Evolutionary conservation across 2,329 filamentous ascomycete genomes (phyloP), one percentile per base, ranked within the genome.

Genomic region (Diplodia seriata): DNA sequence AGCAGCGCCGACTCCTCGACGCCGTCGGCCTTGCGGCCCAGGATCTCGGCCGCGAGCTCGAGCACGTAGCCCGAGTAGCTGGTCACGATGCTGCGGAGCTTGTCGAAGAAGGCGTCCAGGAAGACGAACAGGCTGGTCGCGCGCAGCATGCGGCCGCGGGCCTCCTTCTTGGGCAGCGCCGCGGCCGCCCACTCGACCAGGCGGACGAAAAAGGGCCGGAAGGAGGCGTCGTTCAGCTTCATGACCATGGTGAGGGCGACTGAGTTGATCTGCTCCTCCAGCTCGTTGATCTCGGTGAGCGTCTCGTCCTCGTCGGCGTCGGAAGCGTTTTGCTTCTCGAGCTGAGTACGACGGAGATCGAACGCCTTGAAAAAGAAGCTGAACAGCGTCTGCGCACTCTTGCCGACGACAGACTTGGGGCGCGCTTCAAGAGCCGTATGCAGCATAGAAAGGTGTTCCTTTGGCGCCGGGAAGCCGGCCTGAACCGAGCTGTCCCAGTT

Each of bases 201-300:
- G 71, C 90, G 88, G 18, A 89, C 86, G 82, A 98, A 99, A 70
- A 99, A 89, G 0, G 95, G 96, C 14, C 94, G 87, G 87, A 99
- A 99, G 0, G 91, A 89, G 0, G 91, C 90, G 76, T 99, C 95
- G 80, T 97, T 98, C 70, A 99, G 87, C 83, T 98, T 98, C 83
- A 97, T 93, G 66, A 97, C 91, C 89, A 97, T 95, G 79, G 93
- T 91, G 69, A 99, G 86, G 0, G 90, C 87, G 14, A 91, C 88
- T 11, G 90, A 86, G 75, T 92, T 90, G 71, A 92, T 71, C 1
- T 84, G 82, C 1, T 82, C 81, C 76, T 97, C 92, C 14, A 93
- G 82, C 51, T 84, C 82, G 23, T 83, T 79, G 6, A 91, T 77
- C 54, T 85, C 81, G 15, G 85, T 79, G 18, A 83, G 75, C 1